A percentile compares a stretch with the other conserved stretches of the same genome.
Evolutionary conservation across 2,329 filamentous ascomycete species (phyloP).

Genomic region (Aspergillus cejpii): DNA sequence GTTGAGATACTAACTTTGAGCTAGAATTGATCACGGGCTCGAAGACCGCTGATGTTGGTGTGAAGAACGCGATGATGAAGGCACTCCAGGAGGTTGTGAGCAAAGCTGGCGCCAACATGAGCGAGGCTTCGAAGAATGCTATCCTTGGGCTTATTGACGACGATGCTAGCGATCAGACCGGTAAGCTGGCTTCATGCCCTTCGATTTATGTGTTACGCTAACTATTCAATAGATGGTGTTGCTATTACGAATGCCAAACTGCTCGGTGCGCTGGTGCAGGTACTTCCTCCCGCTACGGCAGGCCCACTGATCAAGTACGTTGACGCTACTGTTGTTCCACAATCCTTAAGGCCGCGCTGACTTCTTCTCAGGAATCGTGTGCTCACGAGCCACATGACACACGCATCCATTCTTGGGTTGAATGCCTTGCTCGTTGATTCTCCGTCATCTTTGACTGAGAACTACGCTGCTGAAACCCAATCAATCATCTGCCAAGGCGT

Average conservation of each 20-base stretch:
- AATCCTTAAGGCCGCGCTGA: conserved; percentile 19
- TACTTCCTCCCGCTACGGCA: conserved; percentile 67
- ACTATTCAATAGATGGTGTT: conserved; percentile 52
- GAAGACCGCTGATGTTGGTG: conserved; percentile 78
- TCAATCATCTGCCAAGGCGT: conserved; percentile 76
- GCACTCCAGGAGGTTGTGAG: conserved; percentile 93
- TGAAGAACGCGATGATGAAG: conserved; percentile 93
- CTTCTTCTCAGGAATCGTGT: conserved; percentile 60
- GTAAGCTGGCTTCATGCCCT: conserved; percentile 32
- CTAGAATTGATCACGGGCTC: conserved; percentile 89
- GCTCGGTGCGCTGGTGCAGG: conserved; percentile 81
- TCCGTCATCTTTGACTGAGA: conserved; percentile 60
- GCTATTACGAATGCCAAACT: conserved; percentile 85
- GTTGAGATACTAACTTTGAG: conserved; percentile 6
- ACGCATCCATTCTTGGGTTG: conserved; percentile 73
- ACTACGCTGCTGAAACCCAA: conserved; percentile 66
- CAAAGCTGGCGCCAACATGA: conserved; percentile 93
- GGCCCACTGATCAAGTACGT: conserved; percentile 51
- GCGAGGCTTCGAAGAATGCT: conserved; percentile 76
- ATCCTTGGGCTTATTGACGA: conserved; percentile 84
- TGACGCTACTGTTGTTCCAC: not conserved
- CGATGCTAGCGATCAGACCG: conserved; percentile 67
- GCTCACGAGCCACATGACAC: conserved; percentile 67
- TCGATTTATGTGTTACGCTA: conserved; percentile 7
- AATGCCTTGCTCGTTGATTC: conserved; percentile 85